phyloP scores from a whole-genome alignment of 768 basidiomycete species.

The Roridomyces roridus region DNA sequence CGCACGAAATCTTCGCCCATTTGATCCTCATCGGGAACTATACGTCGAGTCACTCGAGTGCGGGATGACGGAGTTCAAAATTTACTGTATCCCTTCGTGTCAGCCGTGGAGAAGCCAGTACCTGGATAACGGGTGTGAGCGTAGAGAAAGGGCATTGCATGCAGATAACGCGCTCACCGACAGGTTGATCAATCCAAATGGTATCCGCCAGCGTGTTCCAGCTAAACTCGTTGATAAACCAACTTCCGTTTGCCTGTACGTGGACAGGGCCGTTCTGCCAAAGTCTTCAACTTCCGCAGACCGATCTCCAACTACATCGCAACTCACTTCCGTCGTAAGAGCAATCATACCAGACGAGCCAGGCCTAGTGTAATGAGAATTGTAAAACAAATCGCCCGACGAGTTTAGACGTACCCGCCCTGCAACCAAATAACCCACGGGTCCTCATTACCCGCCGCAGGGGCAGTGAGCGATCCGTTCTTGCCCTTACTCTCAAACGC shows the following conservation, averaged over 20 bases:
- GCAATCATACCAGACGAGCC: conserved; percentile 77
- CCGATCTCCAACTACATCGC: not conserved
- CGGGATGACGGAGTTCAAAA: not conserved
- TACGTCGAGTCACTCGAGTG: not conserved
- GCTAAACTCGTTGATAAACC: conserved; percentile 43
- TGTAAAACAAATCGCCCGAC: not conserved
- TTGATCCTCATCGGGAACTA: conserved; percentile 51
- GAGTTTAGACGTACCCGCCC: conserved; percentile 42
- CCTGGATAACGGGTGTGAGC: conserved; percentile 31
- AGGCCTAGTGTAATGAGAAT: conserved; percentile 54
- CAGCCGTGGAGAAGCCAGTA: conserved; percentile 52
- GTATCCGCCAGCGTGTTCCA: conserved; percentile 53
- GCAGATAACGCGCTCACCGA: conserved; percentile 21
- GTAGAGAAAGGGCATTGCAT: not conserved
- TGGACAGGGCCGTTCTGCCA: conserved; percentile 19
- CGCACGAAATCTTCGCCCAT: conserved; percentile 39
- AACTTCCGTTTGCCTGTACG: conserved; percentile 34
- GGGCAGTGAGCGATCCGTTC: conserved; percentile 59
- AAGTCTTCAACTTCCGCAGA: not conserved
- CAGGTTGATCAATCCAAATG: conserved; percentile 60
- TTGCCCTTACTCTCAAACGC: conserved; percentile 57
- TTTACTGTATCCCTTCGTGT: conserved; percentile 48
- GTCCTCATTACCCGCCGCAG: conserved; percentile 35
- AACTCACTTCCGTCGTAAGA: conserved; percentile 62
- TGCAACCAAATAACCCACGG: conserved; percentile 81